Percentiles rank a stretch among this genome's conserved stretches.
These are phyloP conservation scores for Candolleomyces efflorescens DNA, from an alignment of 768 basidiomycete genomes.

Conservation along the genomic window DNA sequence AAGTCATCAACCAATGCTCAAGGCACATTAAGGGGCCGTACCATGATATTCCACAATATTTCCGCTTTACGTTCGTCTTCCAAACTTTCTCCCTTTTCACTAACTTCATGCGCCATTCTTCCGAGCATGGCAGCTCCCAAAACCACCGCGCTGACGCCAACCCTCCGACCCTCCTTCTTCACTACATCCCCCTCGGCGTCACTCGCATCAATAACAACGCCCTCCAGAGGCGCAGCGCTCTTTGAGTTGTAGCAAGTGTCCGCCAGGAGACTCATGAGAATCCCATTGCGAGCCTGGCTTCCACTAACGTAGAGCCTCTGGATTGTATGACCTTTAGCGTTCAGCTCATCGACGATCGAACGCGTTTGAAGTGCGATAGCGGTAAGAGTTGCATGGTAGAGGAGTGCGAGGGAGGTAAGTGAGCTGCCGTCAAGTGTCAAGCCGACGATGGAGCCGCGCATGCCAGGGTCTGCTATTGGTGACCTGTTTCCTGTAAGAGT, in stretches of 20 bases:
- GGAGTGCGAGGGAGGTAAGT: constrained; percentile 78
- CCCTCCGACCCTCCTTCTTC: constrained; percentile 78
- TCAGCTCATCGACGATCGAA: constrained; percentile 91
- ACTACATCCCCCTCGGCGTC: constrained; percentile 85
- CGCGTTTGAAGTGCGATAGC: constrained; percentile 92
- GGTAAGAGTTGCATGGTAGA: constrained; percentile 89
- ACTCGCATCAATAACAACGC: constrained; percentile 20
- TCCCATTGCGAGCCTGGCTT: constrained; percentile 86
- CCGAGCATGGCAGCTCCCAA: constrained; percentile 94
- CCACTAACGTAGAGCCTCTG: constrained; percentile 88
- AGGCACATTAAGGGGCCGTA: constrained; percentile 22
- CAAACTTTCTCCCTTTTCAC: constrained; percentile 13
- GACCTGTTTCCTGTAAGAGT: constrained; percentile 81
- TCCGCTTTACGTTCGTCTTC: constrained; percentile 48
- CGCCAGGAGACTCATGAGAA: constrained; percentile 87
- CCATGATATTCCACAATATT: constrained; percentile 91
- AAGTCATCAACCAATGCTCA: background rate
- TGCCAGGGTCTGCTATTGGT: constrained; percentile 91
- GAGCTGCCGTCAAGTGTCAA: constrained; percentile 54
- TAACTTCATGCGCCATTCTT: constrained; percentile 69
- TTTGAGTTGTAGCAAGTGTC: constrained; percentile 83
- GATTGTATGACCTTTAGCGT: constrained; percentile 77
- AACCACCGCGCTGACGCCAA: constrained; percentile 79
- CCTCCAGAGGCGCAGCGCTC: background rate
- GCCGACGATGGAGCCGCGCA: constrained; percentile 90